Base-by-base conservation (phyloP, 345 rosid genomes). In the Eutrema heterophyllum region DNA sequence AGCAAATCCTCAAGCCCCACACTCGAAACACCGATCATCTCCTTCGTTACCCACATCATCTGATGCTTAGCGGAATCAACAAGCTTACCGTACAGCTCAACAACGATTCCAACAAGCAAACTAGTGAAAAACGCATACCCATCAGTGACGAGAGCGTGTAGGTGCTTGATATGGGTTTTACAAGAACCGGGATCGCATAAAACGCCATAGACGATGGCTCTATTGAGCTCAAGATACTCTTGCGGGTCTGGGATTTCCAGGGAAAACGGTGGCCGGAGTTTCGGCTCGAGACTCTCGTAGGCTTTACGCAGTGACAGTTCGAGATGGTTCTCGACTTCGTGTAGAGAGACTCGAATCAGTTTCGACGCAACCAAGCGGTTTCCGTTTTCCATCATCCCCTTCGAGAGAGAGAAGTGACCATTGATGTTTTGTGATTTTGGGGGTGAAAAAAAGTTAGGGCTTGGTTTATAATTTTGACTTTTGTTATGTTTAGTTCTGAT, bases 131-230 rank as follows among this genome's bases (percentile, higher is more conserved):
- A 68, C 24, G 81, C 80, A 74, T 89, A 94, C 67, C 96, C 95
- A 72, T 89, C 96, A 64, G 84, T 68, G 51, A 93, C 91, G 29
- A 81, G 63, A 64, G 88, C 89, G 54, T 93, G 97, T n/a, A 91
- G 48, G 70, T 85, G 80, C 82, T 86, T 91, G 44, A 84, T 70
- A 61, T 86, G 90, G 64, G 56, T 76, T 64, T 80, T 82, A 58
- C 84, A 83, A 41, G 61, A 64, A 59, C 33, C 80, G 59, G 89
- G 71, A 58, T 89, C 83, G 53, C 82, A 81, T 57, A 93, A 67
- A 67, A 88, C 64, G 36, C 89, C 92, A 50, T 68, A 91, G 59
- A 86, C 78, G 55, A 93, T 83, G 35, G 94, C 98, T 52, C 56
- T 82, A 44, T 80, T 86, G 56, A 89, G 92, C 16, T 78, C 83